Evolutionary conservation across 179 eudicot genomes (phyloP).

Genomic region (Drosera spatulata): DNA sequence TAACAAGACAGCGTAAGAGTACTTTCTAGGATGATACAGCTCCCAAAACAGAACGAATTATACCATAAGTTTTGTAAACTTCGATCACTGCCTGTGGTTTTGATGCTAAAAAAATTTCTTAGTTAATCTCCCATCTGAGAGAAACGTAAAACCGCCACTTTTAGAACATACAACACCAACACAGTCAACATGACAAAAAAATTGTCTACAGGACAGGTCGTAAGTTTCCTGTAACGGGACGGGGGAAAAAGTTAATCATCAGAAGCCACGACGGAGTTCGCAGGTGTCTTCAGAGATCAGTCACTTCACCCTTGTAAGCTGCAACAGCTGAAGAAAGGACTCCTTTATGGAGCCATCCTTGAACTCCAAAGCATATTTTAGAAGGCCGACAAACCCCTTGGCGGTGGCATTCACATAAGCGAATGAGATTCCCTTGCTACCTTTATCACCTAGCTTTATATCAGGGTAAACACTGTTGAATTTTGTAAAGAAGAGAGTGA

Average conservation of each 20-base stretch:
- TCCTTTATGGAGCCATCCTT: slow-evolving; percentile 62
- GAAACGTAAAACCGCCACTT: too few relatives aligned
- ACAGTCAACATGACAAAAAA: too few relatives aligned
- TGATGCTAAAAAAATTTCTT: too few relatives aligned
- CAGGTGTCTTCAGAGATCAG: slow-evolving; percentile 50
- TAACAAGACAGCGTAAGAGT: too few relatives aligned
- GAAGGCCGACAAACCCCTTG: slow-evolving; percentile 59
- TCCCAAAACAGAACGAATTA: too few relatives aligned
- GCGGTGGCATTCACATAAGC: slow-evolving; percentile 66
- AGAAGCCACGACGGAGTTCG: slow-evolving; percentile 65
- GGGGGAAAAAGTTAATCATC: slow-evolving; percentile 18
- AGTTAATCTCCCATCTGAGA: too few relatives aligned
- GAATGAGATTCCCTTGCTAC: slow-evolving; percentile 80
- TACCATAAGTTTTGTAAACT: too few relatives aligned
- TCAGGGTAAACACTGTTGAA: slow-evolving; percentile 62
- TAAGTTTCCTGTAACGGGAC: too few relatives aligned
- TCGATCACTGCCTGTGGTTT: too few relatives aligned
- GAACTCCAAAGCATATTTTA: slow-evolving; percentile 87
- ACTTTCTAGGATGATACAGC: too few relatives aligned
- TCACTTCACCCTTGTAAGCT: slow-evolving; percentile 42
- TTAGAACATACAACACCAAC: too few relatives aligned
- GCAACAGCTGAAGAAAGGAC: slow-evolving; percentile 49
- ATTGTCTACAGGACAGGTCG: not conserved
- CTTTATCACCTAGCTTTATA: slow-evolving; percentile 89
- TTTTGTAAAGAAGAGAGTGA: too few relatives aligned